Evolutionary conservation across 2,329 filamentous ascomycete species (phyloP), one percentile per base, ranked within the genome.

Genomic region (Pestalotiopsis sp.): DNA sequence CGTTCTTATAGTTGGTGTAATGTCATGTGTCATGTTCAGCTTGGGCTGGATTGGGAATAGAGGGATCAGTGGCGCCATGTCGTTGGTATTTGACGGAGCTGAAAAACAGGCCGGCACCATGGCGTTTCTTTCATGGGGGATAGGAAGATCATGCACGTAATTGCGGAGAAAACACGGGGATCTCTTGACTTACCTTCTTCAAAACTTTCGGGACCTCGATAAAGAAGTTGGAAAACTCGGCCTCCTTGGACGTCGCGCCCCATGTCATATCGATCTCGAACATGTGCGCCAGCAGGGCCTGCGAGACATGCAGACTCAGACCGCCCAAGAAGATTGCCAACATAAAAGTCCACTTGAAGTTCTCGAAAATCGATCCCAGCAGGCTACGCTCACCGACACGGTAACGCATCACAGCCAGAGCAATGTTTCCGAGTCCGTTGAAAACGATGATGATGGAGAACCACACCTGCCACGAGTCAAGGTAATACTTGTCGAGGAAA

Each of bases 251-350:
- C 0, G 94, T 97, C 1, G 93, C 89, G 64, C 93, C 93, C 93
- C 93, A 96, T 3, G 88, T 88, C 91, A 96, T 95, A 80, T 96
- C 87, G 76, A 95, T 89, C 81, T 92, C 89, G 77, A 96, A 92
- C 88, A 96, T 93, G 82, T 97, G 94, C 4, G 89, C 86, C 59
- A 96, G 80, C 40, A 97, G 83, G 1, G 93, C 93, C 77, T 94
- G 91, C 38, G 89, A 92, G 62, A 97, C 88, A 80, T 97, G 93
- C 44, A 97, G 86, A 1, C 90, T 92, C 63, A 96, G 84, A 52
- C 93, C 93, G 65, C 93, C 93, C 20, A 97, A 84, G 84, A 96
- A 97, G 77, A 96, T 90, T 69, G 90, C 91, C 61, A 95, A 83
- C 80, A 92, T 83, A 66, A 91, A 79, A 10, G 91, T 88, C 92